Percentiles rank a stretch among this genome's conserved stretches.
Conservation (phyloP, 345 rosid genomes). For the Reutealis trisperma region DNA sequence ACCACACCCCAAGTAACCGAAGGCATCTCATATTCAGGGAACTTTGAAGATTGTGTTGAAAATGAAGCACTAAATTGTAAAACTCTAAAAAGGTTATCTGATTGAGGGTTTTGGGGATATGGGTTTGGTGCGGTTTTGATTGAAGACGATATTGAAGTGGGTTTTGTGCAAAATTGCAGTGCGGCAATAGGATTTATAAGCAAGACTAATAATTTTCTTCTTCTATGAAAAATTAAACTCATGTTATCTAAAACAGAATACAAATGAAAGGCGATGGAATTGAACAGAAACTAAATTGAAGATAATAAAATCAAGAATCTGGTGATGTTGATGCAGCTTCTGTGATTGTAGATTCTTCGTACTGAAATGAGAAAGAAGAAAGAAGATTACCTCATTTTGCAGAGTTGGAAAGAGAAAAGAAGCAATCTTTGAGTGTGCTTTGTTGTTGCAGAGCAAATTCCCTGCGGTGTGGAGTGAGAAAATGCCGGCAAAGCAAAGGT, state of each 20-base stretch:
- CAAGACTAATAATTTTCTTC: constrained; percentile 13
- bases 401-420: neutral
- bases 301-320: neutral
- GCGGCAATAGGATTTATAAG: neutral
- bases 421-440: too few relatives aligned
- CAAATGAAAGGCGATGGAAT: neutral
- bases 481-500: neutral
- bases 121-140: constrained; percentile 7
- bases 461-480: neutral
- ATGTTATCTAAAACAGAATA: constrained; percentile 10
- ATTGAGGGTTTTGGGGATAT: constrained; percentile 19
- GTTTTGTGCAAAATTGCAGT: neutral
- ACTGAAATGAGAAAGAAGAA: neutral
- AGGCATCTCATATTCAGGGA: constrained; percentile 92
- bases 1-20: constrained; percentile 94
- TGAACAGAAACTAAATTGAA: neutral
- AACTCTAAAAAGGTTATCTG: constrained; percentile 17
- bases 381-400: neutral
- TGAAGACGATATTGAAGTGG: neutral
- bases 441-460: neutral
- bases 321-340: neutral
- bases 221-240: constrained; percentile 26
- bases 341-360: neutral
- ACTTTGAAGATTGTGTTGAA: constrained; percentile 68
- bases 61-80: constrained; percentile 26